Evolutionary conservation across 305 asterid species (phyloP).

Genomic region (Ajuga reptans): DNA sequence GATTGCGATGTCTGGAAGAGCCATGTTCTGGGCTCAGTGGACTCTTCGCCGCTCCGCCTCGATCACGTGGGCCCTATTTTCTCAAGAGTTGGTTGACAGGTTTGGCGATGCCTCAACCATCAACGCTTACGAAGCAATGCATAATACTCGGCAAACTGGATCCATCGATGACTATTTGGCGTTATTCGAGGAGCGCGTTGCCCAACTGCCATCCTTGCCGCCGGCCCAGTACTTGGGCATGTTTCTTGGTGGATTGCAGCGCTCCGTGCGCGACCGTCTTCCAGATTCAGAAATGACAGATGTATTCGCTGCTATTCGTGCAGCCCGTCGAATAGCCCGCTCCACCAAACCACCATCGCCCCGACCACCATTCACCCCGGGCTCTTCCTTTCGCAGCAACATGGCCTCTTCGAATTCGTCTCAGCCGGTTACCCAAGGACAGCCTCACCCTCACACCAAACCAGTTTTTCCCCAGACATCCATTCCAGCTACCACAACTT

Average conservation of each 20-base stretch:
- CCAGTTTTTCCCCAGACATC: no score
- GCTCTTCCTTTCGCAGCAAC: no score
- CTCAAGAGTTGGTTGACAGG: not conserved
- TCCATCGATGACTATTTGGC: not conserved
- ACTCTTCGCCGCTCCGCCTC: not conserved
- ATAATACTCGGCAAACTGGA: not conserved
- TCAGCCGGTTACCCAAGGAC: no score
- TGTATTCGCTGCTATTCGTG: not conserved
- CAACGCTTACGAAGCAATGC: not conserved
- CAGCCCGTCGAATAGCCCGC: not conserved
- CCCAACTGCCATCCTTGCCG: not conserved
- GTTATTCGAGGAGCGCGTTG: not conserved
- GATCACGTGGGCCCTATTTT: not conserved
- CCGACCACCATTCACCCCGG: not conserved
- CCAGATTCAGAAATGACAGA: not conserved
- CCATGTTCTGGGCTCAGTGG: not conserved
- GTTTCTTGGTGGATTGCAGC: not conserved
- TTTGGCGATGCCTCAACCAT: not conserved
- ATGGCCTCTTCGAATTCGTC: no score
- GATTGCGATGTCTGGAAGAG: not conserved
- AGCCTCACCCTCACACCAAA: no score
- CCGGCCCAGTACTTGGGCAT: not conserved
- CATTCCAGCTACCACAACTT: no score
- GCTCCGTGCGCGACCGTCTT: not conserved
- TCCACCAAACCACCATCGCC: no score